phyloP scores from a whole-genome alignment of 768 basidiomycete species.

The Mycena galericulata region DNA sequence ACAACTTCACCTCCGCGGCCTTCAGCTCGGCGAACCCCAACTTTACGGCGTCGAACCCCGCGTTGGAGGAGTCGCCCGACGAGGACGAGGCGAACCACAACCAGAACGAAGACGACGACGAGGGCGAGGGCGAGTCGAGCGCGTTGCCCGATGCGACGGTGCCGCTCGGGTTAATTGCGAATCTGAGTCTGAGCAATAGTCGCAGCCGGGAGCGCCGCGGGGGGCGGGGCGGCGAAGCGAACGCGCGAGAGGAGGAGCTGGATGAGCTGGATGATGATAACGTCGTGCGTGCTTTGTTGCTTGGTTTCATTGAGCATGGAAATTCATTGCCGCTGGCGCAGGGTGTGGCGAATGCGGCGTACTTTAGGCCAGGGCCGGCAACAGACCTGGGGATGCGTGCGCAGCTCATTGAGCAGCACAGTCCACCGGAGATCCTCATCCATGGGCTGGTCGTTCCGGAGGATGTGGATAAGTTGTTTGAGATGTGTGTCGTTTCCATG shows the following conservation, averaged over 20 bases:
- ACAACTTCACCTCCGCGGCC: slow-evolving; percentile 7
- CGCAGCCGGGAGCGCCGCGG: slow-evolving; percentile 56
- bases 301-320: background rate
- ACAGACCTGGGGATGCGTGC: slow-evolving; percentile 78
- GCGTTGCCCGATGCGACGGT: slow-evolving; percentile 77
- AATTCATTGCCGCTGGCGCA: slow-evolving; percentile 42
- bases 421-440: slow-evolving; percentile 84
- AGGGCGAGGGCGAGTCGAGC: slow-evolving; percentile 57
- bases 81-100: slow-evolving; percentile 41
- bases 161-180: slow-evolving; percentile 81
- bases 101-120: slow-evolving; percentile 51
- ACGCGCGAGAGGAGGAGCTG: slow-evolving; percentile 51
- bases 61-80: slow-evolving; percentile 33
- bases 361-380: slow-evolving; percentile 85
- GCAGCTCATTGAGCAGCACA: slow-evolving; percentile 79
- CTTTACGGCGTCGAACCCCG: slow-evolving; percentile 30
- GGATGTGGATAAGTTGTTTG: slow-evolving; percentile 87
- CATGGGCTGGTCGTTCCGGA: slow-evolving; percentile 82
- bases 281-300: slow-evolving; percentile 59
- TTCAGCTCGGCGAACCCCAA: slow-evolving; percentile 23
- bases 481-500: slow-evolving; percentile 67
- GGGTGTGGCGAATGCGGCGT: slow-evolving; percentile 86
- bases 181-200: slow-evolving; percentile 72
- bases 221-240: slow-evolving; percentile 48
- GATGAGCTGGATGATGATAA: slow-evolving; percentile 68